Base-by-base conservation (phyloP, 2,329 filamentous ascomycete genomes). In the Zymoseptoria brevis region DNA sequence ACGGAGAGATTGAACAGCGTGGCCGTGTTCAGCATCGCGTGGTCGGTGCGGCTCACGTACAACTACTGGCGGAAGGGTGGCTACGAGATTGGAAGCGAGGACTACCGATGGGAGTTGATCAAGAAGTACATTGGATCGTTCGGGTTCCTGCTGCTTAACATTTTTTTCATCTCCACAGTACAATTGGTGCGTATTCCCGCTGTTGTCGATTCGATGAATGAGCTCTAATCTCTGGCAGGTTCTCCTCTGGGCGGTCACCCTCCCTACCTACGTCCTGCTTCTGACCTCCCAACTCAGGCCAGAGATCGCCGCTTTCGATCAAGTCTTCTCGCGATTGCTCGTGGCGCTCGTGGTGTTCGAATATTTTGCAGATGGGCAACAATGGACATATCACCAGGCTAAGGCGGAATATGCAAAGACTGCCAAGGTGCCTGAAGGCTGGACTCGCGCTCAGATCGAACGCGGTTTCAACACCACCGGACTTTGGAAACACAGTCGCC, bases 31-130 rank as follows among this genome's bases (percentile, higher is more conserved):
- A 88, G 85, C 55, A 75, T 82, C 1, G 67, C 92, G 8, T 99
- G 94, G 94, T 69, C 67, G 19, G 53, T 67, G 13, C 60, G 94
- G 9, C 78, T 99, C 75, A 97, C 93, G 2, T 97, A 84, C 80
- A 99, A 99, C 76, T 99, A 96, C 77, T 96, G 89, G 87, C 87
- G 94, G 60, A 96, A 90, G 74, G 94, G 94, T 48, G 94, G 94
- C 22, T 99, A 99, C 73, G 78, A 81, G 16, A 80, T 92, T 64
- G 93, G 94, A 45, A 92, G 88, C 16, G 93, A 99, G 75, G 94
- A 99, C 74, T 99, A 99, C 74, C 84, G 94, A 76, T 99, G 94
- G 93, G 80, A 81, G 58, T 85, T 92, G 57, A 78, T 97, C 56
- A 86, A 86, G 71, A 78, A 81, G 26, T 78, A 84, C 45, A 79